phyloP scores from a whole-genome alignment of 495 filamentous ascomycete species.

The Cudoniella acicularis region DNA sequence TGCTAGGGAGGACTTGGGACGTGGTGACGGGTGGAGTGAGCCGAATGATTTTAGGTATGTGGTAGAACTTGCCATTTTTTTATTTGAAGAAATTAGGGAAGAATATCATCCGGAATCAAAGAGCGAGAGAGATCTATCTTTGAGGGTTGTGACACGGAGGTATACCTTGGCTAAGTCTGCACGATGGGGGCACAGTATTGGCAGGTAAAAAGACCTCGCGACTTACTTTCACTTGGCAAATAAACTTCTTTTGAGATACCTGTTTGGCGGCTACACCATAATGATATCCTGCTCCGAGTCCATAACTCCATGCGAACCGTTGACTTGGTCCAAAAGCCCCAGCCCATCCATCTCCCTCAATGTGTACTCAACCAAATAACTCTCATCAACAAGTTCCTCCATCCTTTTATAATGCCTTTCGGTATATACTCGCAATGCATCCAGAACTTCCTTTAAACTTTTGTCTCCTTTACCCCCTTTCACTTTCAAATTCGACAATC shows the following conservation, averaged over 20 bases:
- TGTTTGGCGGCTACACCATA: conserved; percentile 11
- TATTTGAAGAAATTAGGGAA: not conserved
- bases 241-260: not conserved
- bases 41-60: not conserved
- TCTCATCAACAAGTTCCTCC: conserved; percentile 90
- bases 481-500: conserved; percentile 56
- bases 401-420: conserved; percentile 85
- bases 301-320: not conserved
- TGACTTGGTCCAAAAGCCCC: conserved; percentile 14
- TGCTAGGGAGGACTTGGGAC: conserved; percentile 6
- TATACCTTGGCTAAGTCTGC: too few species aligned
- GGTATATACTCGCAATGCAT: conserved; percentile 80
- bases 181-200: not conserved
- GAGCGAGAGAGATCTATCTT: not conserved
- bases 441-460: conserved; percentile 75
- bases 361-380: conserved; percentile 89
- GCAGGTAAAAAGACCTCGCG: not conserved
- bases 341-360: conserved; percentile 75
- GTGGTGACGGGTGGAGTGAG: not conserved
- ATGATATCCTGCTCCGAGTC: conserved; percentile 17
- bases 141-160: too few species aligned
- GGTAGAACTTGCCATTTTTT: too few species aligned
- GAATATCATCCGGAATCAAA: not conserved
- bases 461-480: conserved; percentile 61
- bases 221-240: not conserved